Evolutionary conservation across 2,329 filamentous ascomycete species (phyloP).

Genomic region (Ascochyta koolunga): DNA sequence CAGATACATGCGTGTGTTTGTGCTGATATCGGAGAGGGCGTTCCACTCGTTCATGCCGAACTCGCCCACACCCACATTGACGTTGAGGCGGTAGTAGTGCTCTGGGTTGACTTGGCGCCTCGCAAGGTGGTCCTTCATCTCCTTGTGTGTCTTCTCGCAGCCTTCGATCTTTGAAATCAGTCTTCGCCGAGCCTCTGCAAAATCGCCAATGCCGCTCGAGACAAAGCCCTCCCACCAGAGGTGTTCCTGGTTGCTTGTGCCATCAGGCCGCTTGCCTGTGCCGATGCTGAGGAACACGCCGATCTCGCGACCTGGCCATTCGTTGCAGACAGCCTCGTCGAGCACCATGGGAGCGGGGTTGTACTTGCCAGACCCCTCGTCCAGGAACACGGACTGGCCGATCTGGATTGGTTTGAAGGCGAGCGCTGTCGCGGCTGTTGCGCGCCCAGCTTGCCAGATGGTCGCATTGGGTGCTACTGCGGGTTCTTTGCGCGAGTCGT

Average conservation of each 20-base stretch:
- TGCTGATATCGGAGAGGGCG: conserved; percentile 92
- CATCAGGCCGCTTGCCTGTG: conserved; percentile 83
- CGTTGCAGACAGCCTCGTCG: conserved; percentile 88
- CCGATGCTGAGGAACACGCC: conserved; percentile 92
- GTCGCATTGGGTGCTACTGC: conserved; percentile 91
- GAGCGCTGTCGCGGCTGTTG: conserved; percentile 87
- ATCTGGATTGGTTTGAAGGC: conserved; percentile 97
- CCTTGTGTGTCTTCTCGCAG: conserved; percentile 87
- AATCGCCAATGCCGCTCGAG: conserved; percentile 74
- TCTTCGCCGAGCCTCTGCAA: conserved; percentile 83
- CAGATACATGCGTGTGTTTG: conserved; percentile 85
- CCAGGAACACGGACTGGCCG: conserved; percentile 90
- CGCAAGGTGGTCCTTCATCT: conserved; percentile 80
- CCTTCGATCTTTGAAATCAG: conserved; percentile 93
- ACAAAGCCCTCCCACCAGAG: conserved; percentile 93
- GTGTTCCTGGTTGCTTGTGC: conserved; percentile 70
- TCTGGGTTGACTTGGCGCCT: conserved; percentile 82
- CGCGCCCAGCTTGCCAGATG: conserved; percentile 95
- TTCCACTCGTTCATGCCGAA: conserved; percentile 99
- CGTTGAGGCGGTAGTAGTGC: conserved; percentile 95
- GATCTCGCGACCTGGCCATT: conserved; percentile 93
- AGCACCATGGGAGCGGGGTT: conserved; percentile 86
- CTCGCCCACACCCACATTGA: conserved; percentile 93
- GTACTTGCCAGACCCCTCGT: conserved; percentile 89
- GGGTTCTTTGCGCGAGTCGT: conserved; percentile 91